phyloP scores from a whole-genome alignment of 331 rosid species.

The Stylosanthes scabra region DNA sequence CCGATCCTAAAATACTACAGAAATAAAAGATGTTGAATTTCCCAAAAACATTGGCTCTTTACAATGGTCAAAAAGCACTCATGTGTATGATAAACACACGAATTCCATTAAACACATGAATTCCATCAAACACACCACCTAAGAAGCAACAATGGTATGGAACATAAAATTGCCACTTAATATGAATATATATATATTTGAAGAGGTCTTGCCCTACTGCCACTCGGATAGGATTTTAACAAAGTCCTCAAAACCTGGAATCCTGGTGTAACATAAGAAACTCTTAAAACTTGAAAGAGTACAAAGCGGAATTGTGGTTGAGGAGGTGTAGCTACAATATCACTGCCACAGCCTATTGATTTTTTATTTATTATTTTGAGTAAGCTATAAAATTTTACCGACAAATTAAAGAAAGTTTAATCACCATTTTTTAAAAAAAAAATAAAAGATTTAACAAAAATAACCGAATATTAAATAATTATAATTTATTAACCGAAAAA shows the following conservation, averaged over 20 bases:
- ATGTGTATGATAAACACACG: not conserved
- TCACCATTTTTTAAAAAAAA: too few relatives aligned
- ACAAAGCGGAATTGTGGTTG: slow-evolving; percentile 2
- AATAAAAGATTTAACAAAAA: too few relatives aligned
- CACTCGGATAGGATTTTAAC: not conserved
- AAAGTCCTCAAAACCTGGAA: not conserved
- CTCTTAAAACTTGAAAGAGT: not conserved
- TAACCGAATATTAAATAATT: too few relatives aligned
- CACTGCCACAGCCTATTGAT: not conserved
- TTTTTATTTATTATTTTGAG: not conserved
- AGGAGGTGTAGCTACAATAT: not conserved
- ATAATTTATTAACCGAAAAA: too few relatives aligned
- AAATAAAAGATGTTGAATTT: not conserved
- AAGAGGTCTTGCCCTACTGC: not conserved
- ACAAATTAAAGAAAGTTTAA: too few relatives aligned
- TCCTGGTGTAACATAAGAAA: not conserved
- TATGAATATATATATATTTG: too few relatives aligned
- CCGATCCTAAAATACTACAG: not conserved
- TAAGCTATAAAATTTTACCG: too few relatives aligned
- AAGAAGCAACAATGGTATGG: too few relatives aligned
- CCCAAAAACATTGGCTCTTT: not conserved
- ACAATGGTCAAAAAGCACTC: slow-evolving; percentile 1
- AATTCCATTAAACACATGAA: not conserved
- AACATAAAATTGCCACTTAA: too few relatives aligned
- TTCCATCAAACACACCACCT: not conserved